Base-by-base conservation (phyloP, 805 yeast genomes). In the Saturnispora besseyi region DNA sequence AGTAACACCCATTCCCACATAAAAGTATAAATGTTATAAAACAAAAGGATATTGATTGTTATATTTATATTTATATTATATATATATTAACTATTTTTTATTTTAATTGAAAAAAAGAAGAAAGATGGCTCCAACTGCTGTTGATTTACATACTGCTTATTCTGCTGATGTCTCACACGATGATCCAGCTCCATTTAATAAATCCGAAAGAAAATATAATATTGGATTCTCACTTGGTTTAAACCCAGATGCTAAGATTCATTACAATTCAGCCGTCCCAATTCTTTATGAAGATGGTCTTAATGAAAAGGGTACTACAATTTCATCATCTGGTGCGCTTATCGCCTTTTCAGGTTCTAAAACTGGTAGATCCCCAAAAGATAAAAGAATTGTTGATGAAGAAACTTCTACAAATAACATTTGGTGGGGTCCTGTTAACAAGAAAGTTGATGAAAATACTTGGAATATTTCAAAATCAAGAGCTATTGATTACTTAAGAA, bases 381-480 rank as follows among this genome's bases (percentile, higher is more conserved):
- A 91, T 73, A 91, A 91, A 71, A 86, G 99, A 74, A 87, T 91
- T 67, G 97, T 91, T 55, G 97, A 90, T 62, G 98, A 93, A 74
- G 84, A 79, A 60, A 77, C 93, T 46, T 88, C 96, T 37, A 71
- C 77, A 53, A 77, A 87, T 52, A 74, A 90, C 63, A 81, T 91
- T 60, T 91, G 99, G 99, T 91, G 99, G 99, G 99, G 99, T 26
- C 98, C 98, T 2, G 99, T 91, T 59, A 91, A 91, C 75, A 88
- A 86, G 72, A 87, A 91, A 72, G 90, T 91, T 60, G 84, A 87
- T 53, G 96, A 88, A 71, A 82, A 83, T 66, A 89, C 96, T 22
- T 91, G 98, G 98, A 79, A 81, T 61, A 89, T 91, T 62, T 87
- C 95, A 68, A 84, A 95, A 68, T 91, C 91, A 60, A 87, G 99